These are phyloP conservation scores for Yamadazyma mexicana DNA, from an alignment of 1,139 yeast species.

Conservation along the genomic window DNA sequence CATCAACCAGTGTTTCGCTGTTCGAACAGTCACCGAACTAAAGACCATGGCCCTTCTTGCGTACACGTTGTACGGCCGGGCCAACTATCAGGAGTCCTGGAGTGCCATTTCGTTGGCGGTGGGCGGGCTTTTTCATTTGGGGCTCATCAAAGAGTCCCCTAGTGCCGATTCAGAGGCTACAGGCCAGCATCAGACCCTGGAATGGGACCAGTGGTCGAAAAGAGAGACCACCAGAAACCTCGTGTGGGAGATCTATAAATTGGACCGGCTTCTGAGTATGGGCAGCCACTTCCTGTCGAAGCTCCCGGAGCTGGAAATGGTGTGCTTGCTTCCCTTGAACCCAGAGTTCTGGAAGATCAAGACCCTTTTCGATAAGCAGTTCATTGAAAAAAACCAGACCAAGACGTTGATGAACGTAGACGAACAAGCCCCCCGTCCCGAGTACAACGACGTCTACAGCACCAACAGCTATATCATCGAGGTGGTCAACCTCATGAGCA, in stretches of 20 bases:
- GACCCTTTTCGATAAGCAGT: conserved; percentile 9
- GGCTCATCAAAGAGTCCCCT: conserved; percentile 10
- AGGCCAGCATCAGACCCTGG: conserved; percentile 10
- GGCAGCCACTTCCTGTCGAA: conserved; percentile 14
- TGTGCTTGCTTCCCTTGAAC: conserved; percentile 13
- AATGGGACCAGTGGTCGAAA: conserved; percentile 22
- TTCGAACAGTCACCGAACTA: conserved; percentile 21
- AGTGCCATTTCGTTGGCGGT: conserved; percentile 20
- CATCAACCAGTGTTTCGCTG: conserved; percentile 20
- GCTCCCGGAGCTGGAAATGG: conserved; percentile 11
- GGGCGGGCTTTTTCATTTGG: conserved; percentile 17
- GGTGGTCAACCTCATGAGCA: conserved; percentile 17
- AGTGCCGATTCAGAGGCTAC: background rate
- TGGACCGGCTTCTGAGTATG: conserved; percentile 20
- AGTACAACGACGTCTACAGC: conserved; percentile 11
- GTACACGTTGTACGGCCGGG: conserved; percentile 22
- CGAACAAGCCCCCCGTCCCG: conserved; percentile 1
- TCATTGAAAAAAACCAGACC: conserved; percentile 12
- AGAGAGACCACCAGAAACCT: conserved; percentile 22
- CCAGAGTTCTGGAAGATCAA: conserved; percentile 11
- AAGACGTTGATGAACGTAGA: conserved; percentile 6
- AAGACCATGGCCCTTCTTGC: conserved; percentile 27
- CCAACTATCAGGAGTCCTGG: conserved; percentile 30
- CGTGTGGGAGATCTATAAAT: conserved; percentile 27
- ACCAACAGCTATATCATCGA: conserved; percentile 15